Evolutionary conservation across 2,329 filamentous ascomycete species (phyloP), one percentile per base, ranked within the genome.

Genomic region (Amphichorda felina): DNA sequence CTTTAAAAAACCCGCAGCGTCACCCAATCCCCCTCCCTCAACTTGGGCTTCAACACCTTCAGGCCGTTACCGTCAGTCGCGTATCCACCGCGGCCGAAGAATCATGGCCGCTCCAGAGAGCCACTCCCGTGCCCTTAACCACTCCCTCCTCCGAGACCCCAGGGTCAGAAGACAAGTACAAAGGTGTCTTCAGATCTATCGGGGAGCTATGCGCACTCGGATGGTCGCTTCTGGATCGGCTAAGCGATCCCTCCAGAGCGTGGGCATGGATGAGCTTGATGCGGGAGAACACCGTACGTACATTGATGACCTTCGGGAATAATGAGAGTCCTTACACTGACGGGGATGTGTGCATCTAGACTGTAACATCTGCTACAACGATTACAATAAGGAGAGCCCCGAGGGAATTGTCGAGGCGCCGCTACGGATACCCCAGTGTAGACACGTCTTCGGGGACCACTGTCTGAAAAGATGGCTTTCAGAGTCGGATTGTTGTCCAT

Each of bases 391-490:
- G 11, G 50, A 57, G 38, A 73, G 66, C 19, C 72, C 74, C 0
- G 75, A 79, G 42, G 74, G 73, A 2, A 53, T 71, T 15, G 63
- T 59, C 31, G 75, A 80, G 47, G 58, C 54, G 3, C 71, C 75
- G 1, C 50, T 79, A 13, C 68, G 70, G 15, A 52, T 79, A 14
- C 75, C 75, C 3, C 69, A 64, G 43, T 80, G 75, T 59, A 73
- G 70, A 43, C 75, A 80, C 44, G 51, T 79, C 6, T 80, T 80
- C 49, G 75, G 75, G 14, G 65, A 77, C 38, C 63, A 69, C 43
- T 80, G 75, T 50, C 74, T 80, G 42, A 75, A 71, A 49, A 77
- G 72, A 43, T 80, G 75, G 75, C 66, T 80, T 29, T 62, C 72
- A 35, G 71, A 78, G 31, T 71, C 71, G 2, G 67, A 75, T 43